A percentile compares a stretch with the other conserved stretches of the same genome.
These are phyloP conservation scores for Auricularia sp. DNA, from an alignment of 768 basidiomycete genomes.

Conservation along the genomic window DNA sequence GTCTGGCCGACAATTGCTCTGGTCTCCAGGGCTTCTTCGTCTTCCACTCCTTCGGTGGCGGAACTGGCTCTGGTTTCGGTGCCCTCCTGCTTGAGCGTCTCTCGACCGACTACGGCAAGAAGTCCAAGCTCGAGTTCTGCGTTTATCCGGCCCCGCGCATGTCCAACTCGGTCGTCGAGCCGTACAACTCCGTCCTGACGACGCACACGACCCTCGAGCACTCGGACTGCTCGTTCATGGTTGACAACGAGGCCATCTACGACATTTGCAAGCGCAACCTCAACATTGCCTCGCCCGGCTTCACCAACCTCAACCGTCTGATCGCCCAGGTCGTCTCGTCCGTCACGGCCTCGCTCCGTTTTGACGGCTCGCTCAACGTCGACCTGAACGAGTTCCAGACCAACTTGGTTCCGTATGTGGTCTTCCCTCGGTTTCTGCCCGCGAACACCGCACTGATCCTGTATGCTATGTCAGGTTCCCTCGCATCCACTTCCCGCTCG, in stretches of 20 bases:
- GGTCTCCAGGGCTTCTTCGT: conserved; percentile 99
- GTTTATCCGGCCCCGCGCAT: conserved; percentile 94
- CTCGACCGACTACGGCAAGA: conserved; percentile 98
- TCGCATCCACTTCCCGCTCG: conserved; percentile 96
- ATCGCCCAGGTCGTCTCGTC: conserved; percentile 99
- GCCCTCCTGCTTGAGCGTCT: conserved; percentile 94
- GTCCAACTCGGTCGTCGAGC: conserved; percentile 95
- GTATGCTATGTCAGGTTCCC: conserved; percentile 56
- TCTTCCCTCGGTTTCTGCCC: conserved; percentile 1
- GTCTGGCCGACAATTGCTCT: conserved; percentile 93
- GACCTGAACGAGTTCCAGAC: conserved; percentile 99
- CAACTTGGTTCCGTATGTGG: conserved; percentile 86
- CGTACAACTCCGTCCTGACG: conserved; percentile 95
- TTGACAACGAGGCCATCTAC: conserved; percentile 99
- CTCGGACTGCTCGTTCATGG: conserved; percentile 99
- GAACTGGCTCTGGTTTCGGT: conserved; percentile 98
- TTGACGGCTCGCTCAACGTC: conserved; percentile 95
- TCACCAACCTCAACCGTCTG: conserved; percentile 88
- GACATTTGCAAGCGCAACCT: conserved; percentile 98
- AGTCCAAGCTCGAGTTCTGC: conserved; percentile 97
- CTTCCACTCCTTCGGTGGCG: conserved; percentile 99
- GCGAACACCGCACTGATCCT: conserved; percentile 7
- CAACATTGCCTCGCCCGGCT: conserved; percentile 74
- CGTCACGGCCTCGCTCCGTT: conserved; percentile 92
- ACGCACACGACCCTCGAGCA: conserved; percentile 99